phyloP scores from a whole-genome alignment of 1,139 yeast genomes.

The Lodderomyces elongisporus region DNA sequence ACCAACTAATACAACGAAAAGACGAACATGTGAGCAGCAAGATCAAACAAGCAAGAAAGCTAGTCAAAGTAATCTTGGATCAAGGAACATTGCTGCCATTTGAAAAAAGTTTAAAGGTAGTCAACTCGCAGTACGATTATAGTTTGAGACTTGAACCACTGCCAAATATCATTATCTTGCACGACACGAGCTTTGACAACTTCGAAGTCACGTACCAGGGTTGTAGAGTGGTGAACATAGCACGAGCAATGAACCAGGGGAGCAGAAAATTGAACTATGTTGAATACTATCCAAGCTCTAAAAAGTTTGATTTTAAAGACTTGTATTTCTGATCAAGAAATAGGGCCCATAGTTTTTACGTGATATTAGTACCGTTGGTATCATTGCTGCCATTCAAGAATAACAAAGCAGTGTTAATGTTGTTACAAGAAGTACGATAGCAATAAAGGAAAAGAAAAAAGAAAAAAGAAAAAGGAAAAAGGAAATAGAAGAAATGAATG shows the following conservation, averaged over 20 bases:
- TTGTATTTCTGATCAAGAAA: constrained; percentile 32
- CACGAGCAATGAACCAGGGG: constrained; percentile 43
- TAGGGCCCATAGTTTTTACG: background rate
- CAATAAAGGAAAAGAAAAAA: too few species aligned
- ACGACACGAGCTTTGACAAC: constrained; percentile 65
- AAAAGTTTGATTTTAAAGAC: constrained; percentile 46
- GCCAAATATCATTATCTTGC: constrained; percentile 63
- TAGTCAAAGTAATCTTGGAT: constrained; percentile 75
- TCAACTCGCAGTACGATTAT: constrained; percentile 67
- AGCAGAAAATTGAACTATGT: constrained; percentile 55
- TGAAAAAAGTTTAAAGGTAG: constrained; percentile 52
- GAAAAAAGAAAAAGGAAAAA: too few species aligned
- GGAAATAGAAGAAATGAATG: too few species aligned
- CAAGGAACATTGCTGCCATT: constrained; percentile 90
- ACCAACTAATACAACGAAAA: constrained; percentile 14
- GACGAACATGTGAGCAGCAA: constrained; percentile 29
- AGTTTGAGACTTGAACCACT: constrained; percentile 69
- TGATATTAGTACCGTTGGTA: background rate
- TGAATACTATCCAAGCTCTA: constrained; percentile 62
- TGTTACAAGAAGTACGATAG: too few species aligned
- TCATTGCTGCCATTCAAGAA: too few species aligned
- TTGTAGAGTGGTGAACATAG: constrained; percentile 73
- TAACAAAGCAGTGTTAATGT: too few species aligned
- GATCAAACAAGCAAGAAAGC: constrained; percentile 62
- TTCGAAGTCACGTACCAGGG: constrained; percentile 80